These are phyloP conservation scores for Cercospora sojina DNA, from an alignment of 2,329 filamentous ascomycete genomes.

Conservation along the genomic window DNA sequence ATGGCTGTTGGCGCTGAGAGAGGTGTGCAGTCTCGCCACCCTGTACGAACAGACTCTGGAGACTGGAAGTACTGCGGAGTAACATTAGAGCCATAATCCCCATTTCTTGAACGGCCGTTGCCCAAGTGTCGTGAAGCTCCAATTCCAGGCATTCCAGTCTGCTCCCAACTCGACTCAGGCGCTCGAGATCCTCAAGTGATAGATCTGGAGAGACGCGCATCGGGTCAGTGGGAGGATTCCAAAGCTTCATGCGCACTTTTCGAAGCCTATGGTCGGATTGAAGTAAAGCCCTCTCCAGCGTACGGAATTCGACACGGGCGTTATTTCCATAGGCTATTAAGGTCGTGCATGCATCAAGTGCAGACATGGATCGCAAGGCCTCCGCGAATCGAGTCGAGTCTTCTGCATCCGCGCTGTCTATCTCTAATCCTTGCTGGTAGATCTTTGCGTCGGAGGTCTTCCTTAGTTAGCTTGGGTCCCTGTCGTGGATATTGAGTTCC, in stretches of 20 bases:
- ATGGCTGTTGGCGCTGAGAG: not conserved
- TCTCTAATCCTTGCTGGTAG: not conserved
- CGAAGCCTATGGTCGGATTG: not conserved
- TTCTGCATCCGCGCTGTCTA: not conserved
- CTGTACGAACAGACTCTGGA: not conserved
- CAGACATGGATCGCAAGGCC: not conserved
- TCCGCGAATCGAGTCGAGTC: not conserved
- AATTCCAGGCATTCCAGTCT: not conserved
- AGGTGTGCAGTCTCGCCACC: not conserved
- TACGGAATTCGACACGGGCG: not conserved
- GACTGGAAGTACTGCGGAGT: not conserved
- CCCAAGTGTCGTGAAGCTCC: not conserved
- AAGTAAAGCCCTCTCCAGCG: not conserved
- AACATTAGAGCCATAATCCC: not conserved
- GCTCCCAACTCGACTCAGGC: not conserved
- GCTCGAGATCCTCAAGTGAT: not conserved
- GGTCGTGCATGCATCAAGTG: not conserved
- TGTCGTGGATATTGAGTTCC: not conserved
- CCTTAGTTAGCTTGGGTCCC: not conserved
- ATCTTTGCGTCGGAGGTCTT: not conserved
- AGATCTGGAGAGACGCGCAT: not conserved
- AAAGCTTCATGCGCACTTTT: not conserved
- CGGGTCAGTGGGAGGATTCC: not conserved
- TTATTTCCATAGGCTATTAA: not conserved
- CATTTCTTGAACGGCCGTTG: not conserved